These are phyloP conservation scores for Rhizophora mangle DNA, from an alignment of 345 rosid species.

Conservation along the genomic window DNA sequence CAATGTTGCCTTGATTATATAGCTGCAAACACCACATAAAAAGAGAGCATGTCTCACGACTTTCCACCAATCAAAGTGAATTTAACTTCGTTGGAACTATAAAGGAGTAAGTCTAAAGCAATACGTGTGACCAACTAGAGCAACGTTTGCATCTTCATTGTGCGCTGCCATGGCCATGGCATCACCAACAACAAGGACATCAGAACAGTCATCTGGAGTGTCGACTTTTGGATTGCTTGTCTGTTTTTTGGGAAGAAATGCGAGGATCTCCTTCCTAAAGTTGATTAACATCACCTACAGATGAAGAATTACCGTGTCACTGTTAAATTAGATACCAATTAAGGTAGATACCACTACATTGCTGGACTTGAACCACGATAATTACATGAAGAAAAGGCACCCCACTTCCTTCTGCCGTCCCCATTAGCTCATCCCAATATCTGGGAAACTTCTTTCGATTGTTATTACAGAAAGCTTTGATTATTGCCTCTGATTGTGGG, in stretches of 20 bases:
- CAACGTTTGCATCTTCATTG: slow-evolving; percentile 57
- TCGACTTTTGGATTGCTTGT: neutral
- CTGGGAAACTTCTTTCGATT: slow-evolving; percentile 42
- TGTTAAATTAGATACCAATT: neutral
- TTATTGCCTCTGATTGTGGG: slow-evolving; percentile 22
- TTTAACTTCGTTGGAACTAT: neutral
- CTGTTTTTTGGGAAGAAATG: slow-evolving; percentile 41
- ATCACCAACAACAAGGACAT: slow-evolving; percentile 42
- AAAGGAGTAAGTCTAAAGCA: neutral
- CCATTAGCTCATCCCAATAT: slow-evolving; percentile 57
- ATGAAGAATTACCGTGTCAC: neutral
- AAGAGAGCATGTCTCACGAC: neutral
- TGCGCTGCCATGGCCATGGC: slow-evolving; percentile 53
- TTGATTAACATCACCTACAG: slow-evolving; percentile 52
- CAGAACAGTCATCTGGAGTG: slow-evolving; percentile 44
- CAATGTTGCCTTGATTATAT: slow-evolving; percentile 42
- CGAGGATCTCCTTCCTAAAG: slow-evolving; percentile 66
- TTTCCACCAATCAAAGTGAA: neutral
- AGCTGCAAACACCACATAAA: slow-evolving; percentile 29
- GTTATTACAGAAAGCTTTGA: slow-evolving; percentile 34
- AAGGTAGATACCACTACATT: neutral
- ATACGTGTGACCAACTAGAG: slow-evolving; percentile 58
- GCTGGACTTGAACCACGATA: slow-evolving; percentile 1
- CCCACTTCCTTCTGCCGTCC: slow-evolving; percentile 55
- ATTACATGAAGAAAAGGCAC: slow-evolving; percentile 50